Evolutionary conservation across 176 grass and related monocot species (phyloP).

Genomic region (Aegilops bicornis): DNA sequence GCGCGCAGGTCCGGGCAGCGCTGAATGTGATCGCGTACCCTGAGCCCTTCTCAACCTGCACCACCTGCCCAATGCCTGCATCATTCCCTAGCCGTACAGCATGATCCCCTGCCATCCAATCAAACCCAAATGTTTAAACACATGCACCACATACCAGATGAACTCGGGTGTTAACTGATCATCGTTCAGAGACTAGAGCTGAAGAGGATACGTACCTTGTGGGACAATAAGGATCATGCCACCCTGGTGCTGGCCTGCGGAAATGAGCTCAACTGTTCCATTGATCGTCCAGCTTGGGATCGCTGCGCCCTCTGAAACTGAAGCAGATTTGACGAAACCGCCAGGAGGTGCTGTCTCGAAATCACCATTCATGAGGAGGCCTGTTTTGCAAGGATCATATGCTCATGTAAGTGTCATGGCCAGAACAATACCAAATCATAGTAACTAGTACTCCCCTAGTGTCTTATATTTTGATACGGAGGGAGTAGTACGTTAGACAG

Average conservation of each 20-base stretch:
- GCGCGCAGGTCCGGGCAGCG: conserved; percentile 89
- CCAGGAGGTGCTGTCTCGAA: conserved; percentile 73
- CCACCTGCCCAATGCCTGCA: conserved; percentile 66
- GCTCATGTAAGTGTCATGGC: not conserved
- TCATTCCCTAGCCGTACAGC: conserved; percentile 90
- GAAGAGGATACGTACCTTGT: conserved; percentile 51
- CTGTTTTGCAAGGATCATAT: conserved; percentile 43
- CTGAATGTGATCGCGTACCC: conserved; percentile 91
- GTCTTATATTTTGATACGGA: too few relatives aligned
- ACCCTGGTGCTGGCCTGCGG: conserved; percentile 85
- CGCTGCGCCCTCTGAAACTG: conserved; percentile 62
- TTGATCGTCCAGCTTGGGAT: conserved; percentile 89
- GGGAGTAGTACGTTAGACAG: not conserved
- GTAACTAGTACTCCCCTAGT: too few relatives aligned
- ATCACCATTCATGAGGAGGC: conserved; percentile 83
- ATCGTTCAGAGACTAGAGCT: not conserved
- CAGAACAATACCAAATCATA: not conserved
- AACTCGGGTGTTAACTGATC: not conserved
- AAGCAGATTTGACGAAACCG: conserved; percentile 60
- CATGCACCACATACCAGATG: not conserved
- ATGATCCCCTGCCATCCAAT: conserved; percentile 61
- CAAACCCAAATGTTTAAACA: conserved; percentile 13
- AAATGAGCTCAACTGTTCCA: conserved; percentile 88
- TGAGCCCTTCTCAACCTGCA: conserved; percentile 81
- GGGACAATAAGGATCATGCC: conserved; percentile 99